Percentiles rank a stretch among this genome's conserved stretches.
Evolutionary conservation across 192 early-diverging fungal species (phyloP).

Genomic region (Backusella psychrophila): DNA sequence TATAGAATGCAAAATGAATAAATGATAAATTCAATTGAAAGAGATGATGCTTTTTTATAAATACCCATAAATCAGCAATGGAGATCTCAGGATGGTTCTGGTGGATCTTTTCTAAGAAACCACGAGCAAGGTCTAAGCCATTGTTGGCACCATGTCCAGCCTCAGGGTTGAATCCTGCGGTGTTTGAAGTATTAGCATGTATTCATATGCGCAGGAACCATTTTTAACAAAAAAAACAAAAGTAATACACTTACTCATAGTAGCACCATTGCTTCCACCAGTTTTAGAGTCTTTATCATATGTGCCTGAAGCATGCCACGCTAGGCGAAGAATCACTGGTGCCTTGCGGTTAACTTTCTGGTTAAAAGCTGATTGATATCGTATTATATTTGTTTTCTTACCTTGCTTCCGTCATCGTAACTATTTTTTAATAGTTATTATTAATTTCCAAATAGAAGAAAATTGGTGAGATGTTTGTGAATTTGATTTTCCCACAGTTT

Average conservation of each 20-base stretch:
- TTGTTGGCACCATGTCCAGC: constrained; percentile 73
- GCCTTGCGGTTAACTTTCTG: constrained; percentile 37
- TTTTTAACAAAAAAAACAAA: not conserved
- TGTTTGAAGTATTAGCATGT: not conserved
- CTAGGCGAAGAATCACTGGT: constrained; percentile 77
- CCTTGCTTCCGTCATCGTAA: constrained; percentile 77
- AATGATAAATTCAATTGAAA: not conserved
- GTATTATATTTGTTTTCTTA: not conserved
- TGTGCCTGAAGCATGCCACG: constrained; percentile 86
- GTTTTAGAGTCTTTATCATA: constrained; percentile 64
- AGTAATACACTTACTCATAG: constrained; percentile 50
- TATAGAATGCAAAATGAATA: not conserved
- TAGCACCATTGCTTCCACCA: constrained; percentile 78
- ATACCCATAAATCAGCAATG: constrained; percentile 83
- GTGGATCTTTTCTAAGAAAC: constrained; percentile 78
- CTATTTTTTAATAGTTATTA: not conserved
- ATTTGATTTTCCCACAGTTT: not conserved
- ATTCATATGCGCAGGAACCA: not conserved
- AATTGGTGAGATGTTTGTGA: too few species aligned
- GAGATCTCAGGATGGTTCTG: constrained; percentile 74
- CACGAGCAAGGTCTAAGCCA: constrained; percentile 71
- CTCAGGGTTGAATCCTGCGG: constrained; percentile 59
- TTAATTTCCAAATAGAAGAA: not conserved
- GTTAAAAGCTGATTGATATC: too few species aligned
- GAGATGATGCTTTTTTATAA: constrained; percentile 56